These are phyloP conservation scores for Silybum marianum DNA, from an alignment of 129 eudicot genomes.

Conservation along the genomic window DNA sequence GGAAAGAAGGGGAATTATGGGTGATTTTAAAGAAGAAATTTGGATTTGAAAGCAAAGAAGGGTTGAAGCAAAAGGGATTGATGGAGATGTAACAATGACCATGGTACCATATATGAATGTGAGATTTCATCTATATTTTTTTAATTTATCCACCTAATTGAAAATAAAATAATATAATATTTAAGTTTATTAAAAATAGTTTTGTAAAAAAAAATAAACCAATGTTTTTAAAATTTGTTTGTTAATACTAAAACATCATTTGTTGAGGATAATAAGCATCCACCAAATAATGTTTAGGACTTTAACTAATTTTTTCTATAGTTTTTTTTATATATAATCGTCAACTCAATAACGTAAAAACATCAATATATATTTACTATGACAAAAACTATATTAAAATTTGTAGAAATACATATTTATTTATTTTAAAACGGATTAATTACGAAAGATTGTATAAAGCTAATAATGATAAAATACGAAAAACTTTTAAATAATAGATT, in stretches of 20 bases:
- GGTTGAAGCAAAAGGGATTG: slow-evolving; percentile 53
- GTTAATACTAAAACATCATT: neutral
- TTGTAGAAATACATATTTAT: no score
- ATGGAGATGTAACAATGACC: slow-evolving; percentile 30
- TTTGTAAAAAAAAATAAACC: neutral
- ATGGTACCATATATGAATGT: slow-evolving; percentile 34
- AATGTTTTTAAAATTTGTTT: neutral
- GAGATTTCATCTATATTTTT: slow-evolving; percentile 28
- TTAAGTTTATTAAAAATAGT: neutral
- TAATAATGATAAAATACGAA: no score
- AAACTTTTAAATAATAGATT: no score
- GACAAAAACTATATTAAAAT: no score
- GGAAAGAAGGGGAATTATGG: neutral
- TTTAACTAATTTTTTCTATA: no score
- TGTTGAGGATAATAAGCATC: neutral
- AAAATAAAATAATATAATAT: neutral
- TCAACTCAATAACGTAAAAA: no score
- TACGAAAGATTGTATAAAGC: no score
- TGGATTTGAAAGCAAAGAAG: slow-evolving; percentile 28
- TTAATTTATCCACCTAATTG: neutral
- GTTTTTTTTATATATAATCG: no score
- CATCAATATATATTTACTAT: no score
- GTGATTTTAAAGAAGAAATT: slow-evolving; percentile 38
- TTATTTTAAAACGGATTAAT: no score
- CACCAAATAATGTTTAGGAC: no score